A percentile compares a stretch with the other conserved stretches of the same genome.
These are phyloP conservation scores for Goffeauzyma gilvescens DNA, from an alignment of 768 basidiomycete genomes.

Conservation along the genomic window DNA sequence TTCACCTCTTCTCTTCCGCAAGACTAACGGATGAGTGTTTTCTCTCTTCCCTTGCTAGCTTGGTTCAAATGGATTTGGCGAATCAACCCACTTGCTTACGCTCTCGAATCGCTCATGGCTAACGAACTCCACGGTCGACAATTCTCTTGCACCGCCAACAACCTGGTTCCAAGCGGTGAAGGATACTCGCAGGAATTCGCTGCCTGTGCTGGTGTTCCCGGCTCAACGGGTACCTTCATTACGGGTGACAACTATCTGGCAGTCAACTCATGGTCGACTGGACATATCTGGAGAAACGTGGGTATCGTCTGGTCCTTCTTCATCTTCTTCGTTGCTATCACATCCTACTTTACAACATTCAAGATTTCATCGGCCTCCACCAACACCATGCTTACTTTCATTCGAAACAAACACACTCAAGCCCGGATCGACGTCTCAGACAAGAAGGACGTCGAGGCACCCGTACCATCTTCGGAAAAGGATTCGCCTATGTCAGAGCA, in stretches of 20 bases:
- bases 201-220: background rate
- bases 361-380: background rate
- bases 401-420: background rate
- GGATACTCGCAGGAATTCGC: background rate
- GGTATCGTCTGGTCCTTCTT: constrained; percentile 17
- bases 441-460: background rate
- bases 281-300: constrained; percentile 23
- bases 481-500: background rate
- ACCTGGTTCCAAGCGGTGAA: background rate
- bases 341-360: constrained; percentile 3
- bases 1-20: too few relatives aligned
- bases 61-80: constrained; percentile 21
- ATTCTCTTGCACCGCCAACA: background rate
- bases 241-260: constrained; percentile 9
- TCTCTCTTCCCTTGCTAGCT: too few relatives aligned
- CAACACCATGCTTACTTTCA: background rate
- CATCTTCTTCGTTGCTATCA: constrained; percentile 20
- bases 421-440: background rate
- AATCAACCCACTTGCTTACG: constrained; percentile 27
- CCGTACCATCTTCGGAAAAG: background rate
- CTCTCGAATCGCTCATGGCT: constrained; percentile 21
- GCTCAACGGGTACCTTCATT: constrained; percentile 4
- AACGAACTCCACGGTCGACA: background rate
- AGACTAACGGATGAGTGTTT: too few relatives aligned
- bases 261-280: constrained; percentile 7